These are phyloP conservation scores for Coniosporium tulheliwenetii DNA, from an alignment of 2,329 filamentous ascomycete genomes.

Conservation along the genomic window DNA sequence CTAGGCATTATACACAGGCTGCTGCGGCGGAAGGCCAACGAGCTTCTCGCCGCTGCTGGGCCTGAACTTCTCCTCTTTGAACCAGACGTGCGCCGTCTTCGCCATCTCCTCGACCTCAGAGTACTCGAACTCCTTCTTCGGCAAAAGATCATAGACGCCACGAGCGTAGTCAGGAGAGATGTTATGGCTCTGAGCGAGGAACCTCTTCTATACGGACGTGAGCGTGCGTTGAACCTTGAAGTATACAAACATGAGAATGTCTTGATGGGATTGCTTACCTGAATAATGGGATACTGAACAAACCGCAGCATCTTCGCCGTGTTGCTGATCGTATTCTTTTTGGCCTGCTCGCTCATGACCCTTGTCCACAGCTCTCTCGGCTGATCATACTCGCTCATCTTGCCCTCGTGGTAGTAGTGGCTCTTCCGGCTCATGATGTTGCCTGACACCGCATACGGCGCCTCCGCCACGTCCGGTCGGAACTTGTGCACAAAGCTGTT, in stretches of 20 bases:
- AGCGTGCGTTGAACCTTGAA: constrained; percentile 1
- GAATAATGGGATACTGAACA: constrained; percentile 13
- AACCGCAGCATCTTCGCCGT: constrained; percentile 22
- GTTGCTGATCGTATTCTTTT: constrained; percentile 32
- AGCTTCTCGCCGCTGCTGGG: constrained; percentile 23
- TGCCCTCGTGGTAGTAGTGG: constrained; percentile 39
- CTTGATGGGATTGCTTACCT: background rate
- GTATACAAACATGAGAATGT: background rate
- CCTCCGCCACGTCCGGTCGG: constrained; percentile 34
- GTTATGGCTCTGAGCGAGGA: constrained; percentile 36
- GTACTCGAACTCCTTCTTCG: constrained; percentile 28
- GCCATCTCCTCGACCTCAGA: constrained; percentile 28
- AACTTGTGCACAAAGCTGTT: constrained; percentile 38
- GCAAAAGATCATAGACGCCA: constrained; percentile 30
- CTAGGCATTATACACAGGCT: constrained; percentile 16
- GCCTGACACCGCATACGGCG: constrained; percentile 33
- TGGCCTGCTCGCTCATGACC: constrained; percentile 30
- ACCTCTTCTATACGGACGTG: constrained; percentile 21
- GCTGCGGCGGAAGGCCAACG: constrained; percentile 20
- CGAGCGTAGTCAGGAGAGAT: constrained; percentile 31
- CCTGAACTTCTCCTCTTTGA: constrained; percentile 30
- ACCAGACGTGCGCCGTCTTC: constrained; percentile 28
- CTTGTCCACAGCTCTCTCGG: constrained; percentile 30
- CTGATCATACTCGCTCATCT: constrained; percentile 36
- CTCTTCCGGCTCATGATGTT: constrained; percentile 35